A percentile compares a stretch with the other conserved stretches of the same genome.
phyloP scores from a whole-genome alignment of 805 yeast genomes.

The Wickerhamiella shivajii region DNA sequence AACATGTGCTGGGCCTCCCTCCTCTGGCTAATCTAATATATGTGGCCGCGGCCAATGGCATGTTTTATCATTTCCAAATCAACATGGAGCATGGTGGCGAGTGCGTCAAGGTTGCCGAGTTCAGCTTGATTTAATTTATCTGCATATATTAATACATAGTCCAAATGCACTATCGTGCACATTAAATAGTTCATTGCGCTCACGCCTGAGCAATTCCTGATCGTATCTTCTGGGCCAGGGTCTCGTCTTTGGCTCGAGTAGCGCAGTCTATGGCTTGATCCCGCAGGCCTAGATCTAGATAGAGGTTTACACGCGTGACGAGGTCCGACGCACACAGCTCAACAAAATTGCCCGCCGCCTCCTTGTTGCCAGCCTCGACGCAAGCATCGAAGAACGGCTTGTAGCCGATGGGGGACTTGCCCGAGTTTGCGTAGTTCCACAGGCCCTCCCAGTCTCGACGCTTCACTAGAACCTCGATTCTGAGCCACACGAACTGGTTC shows the following conservation, averaged over 20 bases:
- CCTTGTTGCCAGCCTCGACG: conserved; percentile 37
- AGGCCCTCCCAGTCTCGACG: conserved; percentile 42
- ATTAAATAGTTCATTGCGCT: too few relatives aligned
- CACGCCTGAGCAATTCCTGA: too few relatives aligned
- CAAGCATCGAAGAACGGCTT: conserved; percentile 46
- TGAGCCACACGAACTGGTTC: conserved; percentile 39
- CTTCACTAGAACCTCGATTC: conserved; percentile 34
- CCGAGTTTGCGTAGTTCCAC: conserved; percentile 34
- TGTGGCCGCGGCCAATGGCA: conserved; percentile 70
- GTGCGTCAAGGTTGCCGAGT: conserved; percentile 64
- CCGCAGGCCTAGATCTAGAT: conserved; percentile 1
- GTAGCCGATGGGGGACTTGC: conserved; percentile 60
- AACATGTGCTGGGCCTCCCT: conserved; percentile 27
- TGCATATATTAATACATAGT: too few relatives aligned
- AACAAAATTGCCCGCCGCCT: conserved; percentile 49
- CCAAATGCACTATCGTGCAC: too few relatives aligned
- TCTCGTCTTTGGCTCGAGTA: too few relatives aligned
- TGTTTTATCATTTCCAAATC: conserved; percentile 62
- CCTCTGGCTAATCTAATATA: conserved; percentile 23
- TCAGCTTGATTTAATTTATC: conserved; percentile 3
- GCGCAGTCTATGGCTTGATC: conserved; percentile 4
- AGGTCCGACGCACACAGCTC: conserved; percentile 28
- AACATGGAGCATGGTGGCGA: conserved; percentile 90
- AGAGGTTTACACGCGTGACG: not conserved
- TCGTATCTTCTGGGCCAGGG: too few relatives aligned